Base-by-base conservation (phyloP, 345 rosid species). In the Abelmoschus esculentus region DNA sequence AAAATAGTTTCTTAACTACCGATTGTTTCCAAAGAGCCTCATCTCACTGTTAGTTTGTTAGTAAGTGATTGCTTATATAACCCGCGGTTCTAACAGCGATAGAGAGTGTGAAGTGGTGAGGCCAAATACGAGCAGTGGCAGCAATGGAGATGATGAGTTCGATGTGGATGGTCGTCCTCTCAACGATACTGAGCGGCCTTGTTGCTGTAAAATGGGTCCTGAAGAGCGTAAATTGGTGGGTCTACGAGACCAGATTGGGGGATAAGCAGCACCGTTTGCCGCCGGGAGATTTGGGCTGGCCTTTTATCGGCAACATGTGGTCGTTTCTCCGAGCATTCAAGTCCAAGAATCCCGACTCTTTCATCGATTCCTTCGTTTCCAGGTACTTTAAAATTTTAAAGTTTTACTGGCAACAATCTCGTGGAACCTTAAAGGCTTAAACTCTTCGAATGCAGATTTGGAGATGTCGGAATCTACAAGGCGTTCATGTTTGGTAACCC, bases 251-350 rank as follows among this genome's bases (percentile, higher is more conserved):
- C 6, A 70, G 66, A 46, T 81, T 90, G 72, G 92, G 90, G 0
- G 87, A 83, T 72, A 78, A 62, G 40, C 78, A 52, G 72, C 70
- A 77, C 22, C 57, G 66, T 47, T 86, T 90, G 3, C 98, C 96
- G 8, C 96, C 98, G 1, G 95, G 98, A 15, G 95, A 92, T 74
- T 54, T 90, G 58, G 98, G 0, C 0, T 90, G 91, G 96, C 98
- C 98, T 67, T 70, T 88, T 81, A 78, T 90, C 6, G 98, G 96
- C 67, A 88, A 87, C 73, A 90, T 92, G 98, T 82, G 87, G 89
- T 70, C 93, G 49, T 92, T 90, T 71, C 96, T 92, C 53, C 72
- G 80, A 70, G 95, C 97, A 71, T 92, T 92, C 84, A 84, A 86
- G 81, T 77, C 93, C 62, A 12, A 61, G 11, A 79, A 88, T 57